Percentiles rank a stretch among this genome's conserved stretches.
These are phyloP conservation scores for Aegilops tauschii DNA, from an alignment of 176 grass and related monocot genomes.

Conservation along the genomic window DNA sequence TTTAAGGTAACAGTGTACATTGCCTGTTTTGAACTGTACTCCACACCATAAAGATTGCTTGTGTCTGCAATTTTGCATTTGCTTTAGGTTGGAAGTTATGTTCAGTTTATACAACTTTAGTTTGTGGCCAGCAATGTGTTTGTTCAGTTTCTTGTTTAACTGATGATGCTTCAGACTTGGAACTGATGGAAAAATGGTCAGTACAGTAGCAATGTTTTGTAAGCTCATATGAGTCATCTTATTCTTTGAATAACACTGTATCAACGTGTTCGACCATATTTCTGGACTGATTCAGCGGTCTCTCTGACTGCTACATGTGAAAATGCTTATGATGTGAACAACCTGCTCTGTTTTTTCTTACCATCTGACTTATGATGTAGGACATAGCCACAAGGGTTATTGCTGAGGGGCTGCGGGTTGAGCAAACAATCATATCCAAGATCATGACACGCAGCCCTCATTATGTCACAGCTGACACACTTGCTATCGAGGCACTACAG, in stretches of 20 bases:
- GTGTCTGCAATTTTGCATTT: slow-evolving; percentile 25
- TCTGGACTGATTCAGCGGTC: not conserved
- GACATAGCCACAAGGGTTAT: slow-evolving; percentile 88
- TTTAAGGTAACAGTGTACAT: not conserved
- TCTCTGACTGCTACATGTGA: not conserved
- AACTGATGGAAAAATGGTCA: not conserved
- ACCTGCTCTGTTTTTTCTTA: not conserved
- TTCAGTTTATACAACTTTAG: not conserved
- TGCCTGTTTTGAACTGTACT: slow-evolving; percentile 22
- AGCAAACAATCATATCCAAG: slow-evolving; percentile 88
- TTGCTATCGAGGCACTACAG: slow-evolving; percentile 85
- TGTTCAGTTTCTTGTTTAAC: not conserved
- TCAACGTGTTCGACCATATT: not conserved
- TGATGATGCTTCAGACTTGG: not conserved
- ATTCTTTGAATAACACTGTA: not conserved
- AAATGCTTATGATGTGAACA: not conserved
- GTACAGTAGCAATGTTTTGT: not conserved
- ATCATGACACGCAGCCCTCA: slow-evolving; percentile 87
- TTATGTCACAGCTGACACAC: slow-evolving; percentile 69
- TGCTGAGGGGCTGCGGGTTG: slow-evolving; percentile 70
- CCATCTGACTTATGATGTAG: slow-evolving; percentile 37
- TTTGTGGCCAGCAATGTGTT: not conserved
- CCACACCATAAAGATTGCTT: slow-evolving; percentile 19
- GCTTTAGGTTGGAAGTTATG: not conserved
- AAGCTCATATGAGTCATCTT: not conserved